Base-by-base conservation (phyloP, 108 stramenopile species). In the Seminavis robusta region DNA sequence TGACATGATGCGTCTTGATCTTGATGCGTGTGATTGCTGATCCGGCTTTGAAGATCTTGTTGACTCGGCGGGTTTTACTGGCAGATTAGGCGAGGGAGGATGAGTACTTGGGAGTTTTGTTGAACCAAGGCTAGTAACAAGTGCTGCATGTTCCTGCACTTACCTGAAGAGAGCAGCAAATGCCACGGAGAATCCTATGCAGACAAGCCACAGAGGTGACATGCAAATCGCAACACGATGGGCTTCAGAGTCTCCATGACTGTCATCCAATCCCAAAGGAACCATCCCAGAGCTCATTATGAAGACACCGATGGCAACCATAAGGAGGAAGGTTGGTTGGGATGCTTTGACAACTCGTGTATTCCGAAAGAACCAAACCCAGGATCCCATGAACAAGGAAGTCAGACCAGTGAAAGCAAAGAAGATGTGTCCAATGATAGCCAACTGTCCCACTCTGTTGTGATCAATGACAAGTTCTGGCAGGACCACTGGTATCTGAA, bases 101-200 rank as follows among this genome's bases (percentile, higher is more conserved):
- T n/a, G n/a, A n/a, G n/a, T n/a, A n/a, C n/a, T n/a, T n/a, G n/a
- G n/a, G n/a, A n/a, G n/a, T n/a, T n/a, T n/a, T n/a, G n/a, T n/a
- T n/a, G n/a, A n/a, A n/a, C n/a, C n/a, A n/a, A n/a, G n/a, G n/a
- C n/a, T n/a, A n/a, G n/a, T n/a, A n/a, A n/a, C n/a, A n/a, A n/a
- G 67, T n/a, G n/a, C n/a, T n/a, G n/a, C n/a, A n/a, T n/a, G n/a
- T n/a, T n/a, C 30, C 74, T 63, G 73, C 6, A 74, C 62, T 61
- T 84, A 80, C 41, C 62, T 54, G 31, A 70, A 76, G 2, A 86
- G 65, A 23, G 78, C 77, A 0, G 74, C 56, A 45, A 82, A 73
- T 2, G 66, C 59, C 9, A 51, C 61, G 1, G 68, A 54, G 38
- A 79, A 86, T 52, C 84, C 84, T n/a, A 77, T 50, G 11, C 50